These are phyloP conservation scores for Saccharomyces uvarum DNA, from an alignment of 1,139 yeast genomes.

Conservation along the genomic window DNA sequence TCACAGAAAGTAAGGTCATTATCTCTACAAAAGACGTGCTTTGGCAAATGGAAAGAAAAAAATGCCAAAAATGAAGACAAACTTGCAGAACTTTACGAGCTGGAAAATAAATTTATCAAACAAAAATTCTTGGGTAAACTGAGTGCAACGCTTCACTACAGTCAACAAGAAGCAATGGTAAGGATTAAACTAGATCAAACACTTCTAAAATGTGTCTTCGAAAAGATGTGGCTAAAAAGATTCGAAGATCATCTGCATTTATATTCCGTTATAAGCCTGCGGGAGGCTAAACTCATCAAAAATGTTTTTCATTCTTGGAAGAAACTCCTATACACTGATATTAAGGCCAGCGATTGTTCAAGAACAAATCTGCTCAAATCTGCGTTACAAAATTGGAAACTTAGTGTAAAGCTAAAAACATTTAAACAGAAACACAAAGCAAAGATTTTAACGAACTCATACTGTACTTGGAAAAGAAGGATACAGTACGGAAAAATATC, in stretches of 20 bases:
- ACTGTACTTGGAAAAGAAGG: background rate
- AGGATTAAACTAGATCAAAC: background rate
- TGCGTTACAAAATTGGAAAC: background rate
- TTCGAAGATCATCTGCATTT: background rate
- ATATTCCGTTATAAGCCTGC: background rate
- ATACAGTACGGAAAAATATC: background rate
- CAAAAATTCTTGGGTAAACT: background rate
- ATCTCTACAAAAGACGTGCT: background rate
- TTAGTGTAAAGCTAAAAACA: background rate
- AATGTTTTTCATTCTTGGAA: background rate
- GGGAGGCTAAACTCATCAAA: background rate
- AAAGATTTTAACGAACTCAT: background rate
- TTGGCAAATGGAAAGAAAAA: background rate
- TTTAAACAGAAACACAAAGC: background rate
- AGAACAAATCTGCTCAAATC: background rate
- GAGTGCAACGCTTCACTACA: background rate
- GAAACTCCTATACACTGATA: background rate
- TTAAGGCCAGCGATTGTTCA: background rate
- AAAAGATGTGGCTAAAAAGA: background rate
- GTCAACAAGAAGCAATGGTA: background rate
- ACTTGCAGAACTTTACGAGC: background rate
- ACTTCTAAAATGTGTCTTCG: background rate
- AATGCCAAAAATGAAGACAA: background rate
- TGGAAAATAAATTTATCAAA: background rate
- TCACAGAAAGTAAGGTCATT: background rate